phyloP scores from a whole-genome alignment of 1,139 yeast species.

The Kodamaea anthophila region DNA sequence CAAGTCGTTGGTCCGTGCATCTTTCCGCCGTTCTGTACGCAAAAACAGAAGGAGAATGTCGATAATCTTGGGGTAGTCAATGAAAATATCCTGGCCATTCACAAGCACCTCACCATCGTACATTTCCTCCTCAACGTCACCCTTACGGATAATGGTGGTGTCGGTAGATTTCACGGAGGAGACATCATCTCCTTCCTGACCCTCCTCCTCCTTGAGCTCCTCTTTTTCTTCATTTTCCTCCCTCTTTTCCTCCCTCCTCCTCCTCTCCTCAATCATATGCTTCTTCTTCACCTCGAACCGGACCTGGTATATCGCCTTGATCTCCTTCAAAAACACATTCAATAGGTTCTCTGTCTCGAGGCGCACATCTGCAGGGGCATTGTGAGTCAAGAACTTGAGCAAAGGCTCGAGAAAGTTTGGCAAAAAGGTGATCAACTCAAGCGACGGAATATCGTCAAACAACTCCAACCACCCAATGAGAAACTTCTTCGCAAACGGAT shows the following conservation, averaged over 20 bases:
- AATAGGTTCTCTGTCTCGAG: conserved; percentile 77
- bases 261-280: conserved; percentile 17
- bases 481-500: conserved; percentile 89
- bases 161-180: conserved; percentile 22
- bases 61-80: conserved; percentile 76
- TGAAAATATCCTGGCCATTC: conserved; percentile 81
- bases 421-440: conserved; percentile 78
- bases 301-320: conserved; percentile 65
- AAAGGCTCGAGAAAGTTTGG: conserved; percentile 89
- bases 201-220: conserved; percentile 2
- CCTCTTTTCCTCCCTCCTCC: conserved; percentile 1
- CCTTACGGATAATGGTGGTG: conserved; percentile 19
- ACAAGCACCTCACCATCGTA: conserved; percentile 51
- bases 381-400: conserved; percentile 66
- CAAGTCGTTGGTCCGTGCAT: conserved; percentile 22
- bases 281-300: conserved; percentile 43
- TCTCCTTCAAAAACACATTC: conserved; percentile 73
- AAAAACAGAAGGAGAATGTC: conserved; percentile 75
- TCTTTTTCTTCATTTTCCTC: conserved; percentile 5
- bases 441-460: conserved; percentile 85
- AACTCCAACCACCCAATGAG: conserved; percentile 90
- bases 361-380: conserved; percentile 82
- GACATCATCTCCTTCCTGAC: conserved; percentile 12
- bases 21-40: conserved; percentile 27
- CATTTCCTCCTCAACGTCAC: conserved; percentile 4